Evolutionary conservation across 352 stramenopile species (phyloP).

Genomic region (Phytophthora pisi): DNA sequence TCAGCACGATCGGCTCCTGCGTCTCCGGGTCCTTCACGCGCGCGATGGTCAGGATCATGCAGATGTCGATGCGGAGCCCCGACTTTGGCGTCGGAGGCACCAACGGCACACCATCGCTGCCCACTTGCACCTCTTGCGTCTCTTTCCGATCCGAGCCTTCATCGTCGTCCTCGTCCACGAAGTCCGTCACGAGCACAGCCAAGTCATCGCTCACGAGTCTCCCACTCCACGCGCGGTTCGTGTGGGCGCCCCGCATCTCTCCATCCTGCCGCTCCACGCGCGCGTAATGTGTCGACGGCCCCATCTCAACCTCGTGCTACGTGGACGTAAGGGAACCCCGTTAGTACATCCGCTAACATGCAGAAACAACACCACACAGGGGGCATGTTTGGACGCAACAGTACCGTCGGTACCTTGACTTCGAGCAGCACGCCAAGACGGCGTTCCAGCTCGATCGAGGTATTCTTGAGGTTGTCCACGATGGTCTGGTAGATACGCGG

Average conservation of each 20-base stretch:
- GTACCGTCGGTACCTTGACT: constrained; percentile 43
- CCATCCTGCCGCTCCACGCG: constrained; percentile 47
- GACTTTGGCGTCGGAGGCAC: constrained; percentile 15
- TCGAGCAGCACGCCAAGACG: constrained; percentile 47
- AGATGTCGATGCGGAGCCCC: constrained; percentile 38
- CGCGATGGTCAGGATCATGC: constrained; percentile 35
- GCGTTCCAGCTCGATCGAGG: constrained; percentile 40
- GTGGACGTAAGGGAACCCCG: constrained; percentile 4
- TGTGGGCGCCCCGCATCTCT: constrained; percentile 41
- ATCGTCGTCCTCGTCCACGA: constrained; percentile 54
- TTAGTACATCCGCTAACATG: constrained; percentile 1
- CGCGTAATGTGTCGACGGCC: constrained; percentile 39
- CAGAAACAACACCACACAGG: constrained; percentile 5
- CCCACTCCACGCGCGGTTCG: constrained; percentile 44
- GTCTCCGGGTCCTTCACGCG: constrained; percentile 28
- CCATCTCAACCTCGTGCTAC: constrained; percentile 41
- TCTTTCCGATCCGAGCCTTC: constrained; percentile 24
- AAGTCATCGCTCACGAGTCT: constrained; percentile 48
- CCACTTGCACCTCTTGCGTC: constrained; percentile 19
- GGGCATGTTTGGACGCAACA: constrained; percentile 17
- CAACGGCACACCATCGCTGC: constrained; percentile 23
- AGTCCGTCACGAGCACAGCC: constrained; percentile 48
- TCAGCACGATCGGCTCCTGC: constrained; percentile 35
- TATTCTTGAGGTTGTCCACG: constrained; percentile 40
- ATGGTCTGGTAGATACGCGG: constrained; percentile 41